These are phyloP conservation scores for Mediolabrus comicus DNA, from an alignment of 108 stramenopile genomes.

Conservation along the genomic window DNA sequence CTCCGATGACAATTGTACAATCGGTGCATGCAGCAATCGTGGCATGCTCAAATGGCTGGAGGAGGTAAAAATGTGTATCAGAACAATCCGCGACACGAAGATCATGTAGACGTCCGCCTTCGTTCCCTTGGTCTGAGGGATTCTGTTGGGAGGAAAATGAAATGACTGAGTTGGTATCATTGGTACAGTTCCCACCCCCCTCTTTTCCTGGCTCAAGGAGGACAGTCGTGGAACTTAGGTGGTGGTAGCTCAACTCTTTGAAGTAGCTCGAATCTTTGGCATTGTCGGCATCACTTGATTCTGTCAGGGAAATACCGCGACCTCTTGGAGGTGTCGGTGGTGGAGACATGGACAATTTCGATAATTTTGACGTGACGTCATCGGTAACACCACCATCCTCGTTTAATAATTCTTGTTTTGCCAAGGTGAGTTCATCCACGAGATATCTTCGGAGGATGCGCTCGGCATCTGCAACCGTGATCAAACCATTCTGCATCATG, in stretches of 20 bases:
- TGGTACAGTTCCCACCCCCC: not conserved
- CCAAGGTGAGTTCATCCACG: constrained; percentile 62
- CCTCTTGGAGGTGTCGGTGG: constrained; percentile 34
- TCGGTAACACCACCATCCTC: constrained; percentile 48
- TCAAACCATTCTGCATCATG: constrained; percentile 55
- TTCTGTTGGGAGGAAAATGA: constrained; percentile 41
- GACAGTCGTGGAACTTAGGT: constrained; percentile 75
- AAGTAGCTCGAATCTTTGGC: constrained; percentile 46
- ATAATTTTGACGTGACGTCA: constrained; percentile 47
- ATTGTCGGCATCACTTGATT: constrained; percentile 15
- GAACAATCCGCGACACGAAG: constrained; percentile 84
- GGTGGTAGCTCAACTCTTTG: constrained; percentile 77
- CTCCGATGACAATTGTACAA: constrained; percentile 96
- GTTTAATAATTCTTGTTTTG: constrained; percentile 56
- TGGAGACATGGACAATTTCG: constrained; percentile 51
- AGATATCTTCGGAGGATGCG: constrained; percentile 70
- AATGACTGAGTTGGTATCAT: constrained; percentile 17
- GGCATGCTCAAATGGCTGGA: constrained; percentile 88
- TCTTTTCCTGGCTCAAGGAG: constrained; percentile 63
- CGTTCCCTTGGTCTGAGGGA: constrained; percentile 45
- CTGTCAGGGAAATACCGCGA: constrained; percentile 26
- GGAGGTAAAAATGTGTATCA: constrained; percentile 88
- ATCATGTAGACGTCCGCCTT: constrained; percentile 71
- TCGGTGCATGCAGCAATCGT: constrained; percentile 86
- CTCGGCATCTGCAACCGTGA: constrained; percentile 80